Percentiles rank a stretch among this genome's conserved stretches.
Evolutionary conservation across 495 filamentous ascomycete genomes (phyloP).

Genomic region (Hypoxylon cercidicola): DNA sequence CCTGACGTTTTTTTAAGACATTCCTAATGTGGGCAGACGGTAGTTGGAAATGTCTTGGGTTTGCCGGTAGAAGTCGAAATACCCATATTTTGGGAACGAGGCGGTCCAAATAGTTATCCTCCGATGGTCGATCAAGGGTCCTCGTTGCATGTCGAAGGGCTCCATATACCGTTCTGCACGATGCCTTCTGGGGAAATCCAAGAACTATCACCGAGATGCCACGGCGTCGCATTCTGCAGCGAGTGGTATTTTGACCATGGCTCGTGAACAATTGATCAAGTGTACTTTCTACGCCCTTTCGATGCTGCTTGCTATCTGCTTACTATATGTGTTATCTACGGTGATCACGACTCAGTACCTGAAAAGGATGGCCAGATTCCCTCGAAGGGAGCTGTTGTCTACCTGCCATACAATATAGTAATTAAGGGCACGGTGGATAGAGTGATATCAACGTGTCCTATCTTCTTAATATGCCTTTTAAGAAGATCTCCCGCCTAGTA

Average conservation of each 20-base stretch:
- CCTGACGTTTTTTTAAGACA: constrained; percentile 6
- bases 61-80: constrained; percentile 16
- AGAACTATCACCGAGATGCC: background rate
- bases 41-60: constrained; percentile 6
- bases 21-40: constrained; percentile 12
- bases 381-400: constrained; percentile 4
- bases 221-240: constrained; percentile 1
- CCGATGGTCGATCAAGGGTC: constrained; percentile 38
- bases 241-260: constrained; percentile 2
- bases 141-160: constrained; percentile 16
- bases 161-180: constrained; percentile 3
- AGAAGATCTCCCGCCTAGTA: constrained; percentile 10
- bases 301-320: constrained; percentile 20
- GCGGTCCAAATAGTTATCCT: constrained; percentile 19
- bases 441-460: background rate
- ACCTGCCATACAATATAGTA: constrained; percentile 21
- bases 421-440: constrained; percentile 9
- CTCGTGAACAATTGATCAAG: background rate
- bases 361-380: constrained; percentile 1
- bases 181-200: constrained; percentile 5
- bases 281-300: background rate
- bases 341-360: constrained; percentile 7
- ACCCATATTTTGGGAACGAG: constrained; percentile 23
- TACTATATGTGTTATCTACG: constrained; percentile 27
- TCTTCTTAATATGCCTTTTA: constrained; percentile 10